These are phyloP conservation scores for Marchantia paleacea DNA, from an alignment of 225 moss, liverwort and hornwort genomes.

Conservation along the genomic window DNA sequence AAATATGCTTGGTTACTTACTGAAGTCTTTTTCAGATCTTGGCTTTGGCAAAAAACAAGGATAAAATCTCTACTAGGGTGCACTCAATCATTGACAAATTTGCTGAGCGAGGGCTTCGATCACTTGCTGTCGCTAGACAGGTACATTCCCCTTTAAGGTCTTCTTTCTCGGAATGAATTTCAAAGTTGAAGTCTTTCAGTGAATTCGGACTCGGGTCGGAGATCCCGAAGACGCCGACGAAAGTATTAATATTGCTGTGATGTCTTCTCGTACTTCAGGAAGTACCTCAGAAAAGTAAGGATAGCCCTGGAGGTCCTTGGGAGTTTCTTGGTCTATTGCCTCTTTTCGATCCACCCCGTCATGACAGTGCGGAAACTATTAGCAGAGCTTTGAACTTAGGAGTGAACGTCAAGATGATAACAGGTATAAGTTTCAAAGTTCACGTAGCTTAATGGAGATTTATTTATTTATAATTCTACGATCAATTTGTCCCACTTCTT, in stretches of 20 bases:
- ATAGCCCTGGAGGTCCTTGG: conserved; percentile 46
- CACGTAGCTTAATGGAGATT: no score
- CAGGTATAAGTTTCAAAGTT: conserved; percentile 22
- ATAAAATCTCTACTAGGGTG: conserved; percentile 24
- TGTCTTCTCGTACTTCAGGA: conserved; percentile 19
- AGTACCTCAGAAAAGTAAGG: conserved; percentile 43
- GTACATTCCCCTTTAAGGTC: no score
- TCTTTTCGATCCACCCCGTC: conserved; percentile 49
- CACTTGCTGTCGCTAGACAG: conserved; percentile 44
- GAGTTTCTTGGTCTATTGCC: conserved; percentile 47
- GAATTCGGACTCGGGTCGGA: no score
- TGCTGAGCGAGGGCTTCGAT: conserved; percentile 52
- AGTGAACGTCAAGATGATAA: conserved; percentile 53
- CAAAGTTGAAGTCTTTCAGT: neutral
- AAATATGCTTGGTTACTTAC: neutral
- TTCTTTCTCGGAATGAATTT: neutral
- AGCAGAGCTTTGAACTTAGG: conserved; percentile 44
- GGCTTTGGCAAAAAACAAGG: conserved; percentile 36
- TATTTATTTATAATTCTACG: no score
- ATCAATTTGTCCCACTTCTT: no score
- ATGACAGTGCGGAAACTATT: conserved; percentile 54
- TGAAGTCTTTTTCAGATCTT: conserved; percentile 34
- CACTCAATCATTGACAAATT: conserved; percentile 46
- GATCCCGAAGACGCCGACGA: no score
- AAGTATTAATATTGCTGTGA: neutral